A percentile compares a stretch with the other conserved stretches of the same genome.
These are phyloP conservation scores for Neurospora cerealis DNA, from an alignment of 495 filamentous ascomycete species.

Conservation along the genomic window DNA sequence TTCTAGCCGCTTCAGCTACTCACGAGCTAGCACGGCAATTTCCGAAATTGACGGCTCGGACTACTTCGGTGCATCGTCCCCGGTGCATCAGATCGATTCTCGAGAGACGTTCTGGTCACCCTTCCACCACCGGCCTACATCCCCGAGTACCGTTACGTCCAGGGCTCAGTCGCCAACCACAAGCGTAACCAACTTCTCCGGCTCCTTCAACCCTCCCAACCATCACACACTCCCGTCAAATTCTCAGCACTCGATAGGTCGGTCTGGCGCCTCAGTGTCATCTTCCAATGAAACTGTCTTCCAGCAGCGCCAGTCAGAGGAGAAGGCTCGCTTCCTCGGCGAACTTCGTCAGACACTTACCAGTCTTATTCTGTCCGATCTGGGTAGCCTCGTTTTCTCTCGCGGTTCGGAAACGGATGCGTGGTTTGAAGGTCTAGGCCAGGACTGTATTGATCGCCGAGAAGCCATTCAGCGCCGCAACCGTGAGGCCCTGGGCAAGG, in stretches of 20 bases:
- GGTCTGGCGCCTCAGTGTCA: constrained; percentile 40
- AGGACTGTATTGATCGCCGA: constrained; percentile 66
- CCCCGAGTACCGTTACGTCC: constrained; percentile 46
- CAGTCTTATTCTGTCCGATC: constrained; percentile 79
- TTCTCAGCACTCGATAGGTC: constrained; percentile 29
- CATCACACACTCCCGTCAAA: constrained; percentile 32
- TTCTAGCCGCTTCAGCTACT: constrained; percentile 47
- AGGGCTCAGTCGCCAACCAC: constrained; percentile 47
- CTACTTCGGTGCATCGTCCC: constrained; percentile 56
- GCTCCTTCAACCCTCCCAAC: constrained; percentile 32
- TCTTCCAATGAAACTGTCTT: constrained; percentile 52
- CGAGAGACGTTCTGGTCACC: constrained; percentile 83
- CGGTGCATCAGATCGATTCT: constrained; percentile 66
- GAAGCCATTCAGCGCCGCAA: constrained; percentile 49
- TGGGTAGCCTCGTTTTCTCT: constrained; percentile 75
- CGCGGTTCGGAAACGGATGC: constrained; percentile 85
- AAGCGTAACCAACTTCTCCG: constrained; percentile 39
- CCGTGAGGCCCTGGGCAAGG: constrained; percentile 27
- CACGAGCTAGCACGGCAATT: constrained; percentile 42
- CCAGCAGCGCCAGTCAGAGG: constrained; percentile 40
- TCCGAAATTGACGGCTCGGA: constrained; percentile 62
- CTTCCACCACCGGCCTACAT: constrained; percentile 54
- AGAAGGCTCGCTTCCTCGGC: constrained; percentile 56
- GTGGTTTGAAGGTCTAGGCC: constrained; percentile 73
- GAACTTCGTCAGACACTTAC: constrained; percentile 71